Evolutionary conservation across 352 stramenopile genomes (phyloP).

Genomic region (Poterioochromonas sp.): DNA sequence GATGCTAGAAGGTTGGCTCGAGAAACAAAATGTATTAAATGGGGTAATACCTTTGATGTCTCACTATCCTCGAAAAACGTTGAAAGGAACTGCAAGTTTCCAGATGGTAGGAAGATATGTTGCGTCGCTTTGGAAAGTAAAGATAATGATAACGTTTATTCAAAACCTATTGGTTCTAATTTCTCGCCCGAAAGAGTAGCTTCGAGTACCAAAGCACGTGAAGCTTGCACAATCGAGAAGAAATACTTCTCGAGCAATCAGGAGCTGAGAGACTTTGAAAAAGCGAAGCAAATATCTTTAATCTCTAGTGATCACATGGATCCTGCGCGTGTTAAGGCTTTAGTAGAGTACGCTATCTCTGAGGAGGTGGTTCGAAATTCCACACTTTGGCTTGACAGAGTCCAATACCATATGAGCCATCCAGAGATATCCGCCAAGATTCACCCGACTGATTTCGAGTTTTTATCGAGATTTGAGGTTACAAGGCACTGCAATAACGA

Average conservation of each 20-base stretch:
- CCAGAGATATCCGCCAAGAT: background rate
- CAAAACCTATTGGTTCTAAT: background rate
- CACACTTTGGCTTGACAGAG: background rate
- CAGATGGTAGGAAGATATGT: slow-evolving; percentile 3
- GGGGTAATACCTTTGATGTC: slow-evolving; percentile 19
- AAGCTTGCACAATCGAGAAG: background rate
- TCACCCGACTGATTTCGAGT: background rate
- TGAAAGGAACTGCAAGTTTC: background rate
- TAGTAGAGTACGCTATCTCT: background rate
- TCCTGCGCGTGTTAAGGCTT: background rate
- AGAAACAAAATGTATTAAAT: slow-evolving; percentile 1
- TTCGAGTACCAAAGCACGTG: background rate
- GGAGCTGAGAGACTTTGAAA: background rate
- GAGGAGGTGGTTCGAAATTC: background rate
- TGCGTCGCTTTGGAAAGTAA: background rate
- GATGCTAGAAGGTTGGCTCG: background rate
- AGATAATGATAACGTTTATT: background rate
- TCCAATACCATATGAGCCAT: background rate
- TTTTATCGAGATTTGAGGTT: background rate
- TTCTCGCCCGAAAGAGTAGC: background rate
- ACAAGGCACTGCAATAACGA: background rate
- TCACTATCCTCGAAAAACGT: background rate
- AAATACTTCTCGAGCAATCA: slow-evolving; percentile 4
- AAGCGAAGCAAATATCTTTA: background rate
- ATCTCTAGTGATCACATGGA: background rate